Percentiles rank a stretch among this genome's conserved stretches.
These are phyloP conservation scores for Cryptococcus sp. DNA, from an alignment of 1,284 basidiomycete species.

Conservation along the genomic window DNA sequence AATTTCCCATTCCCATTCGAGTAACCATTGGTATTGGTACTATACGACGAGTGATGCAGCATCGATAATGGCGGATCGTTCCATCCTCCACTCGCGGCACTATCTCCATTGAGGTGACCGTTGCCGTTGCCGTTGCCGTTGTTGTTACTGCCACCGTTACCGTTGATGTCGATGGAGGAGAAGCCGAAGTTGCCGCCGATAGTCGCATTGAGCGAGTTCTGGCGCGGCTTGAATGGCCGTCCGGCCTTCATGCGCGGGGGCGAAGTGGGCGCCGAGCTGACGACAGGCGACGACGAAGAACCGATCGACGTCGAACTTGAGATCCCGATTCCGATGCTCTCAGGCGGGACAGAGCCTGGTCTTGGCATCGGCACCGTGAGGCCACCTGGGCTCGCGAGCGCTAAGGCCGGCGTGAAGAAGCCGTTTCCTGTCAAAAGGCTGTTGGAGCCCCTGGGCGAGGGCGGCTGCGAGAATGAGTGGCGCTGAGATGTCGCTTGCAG, in stretches of 20 bases:
- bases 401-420: too few species aligned
- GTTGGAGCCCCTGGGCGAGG: conserved; percentile 12
- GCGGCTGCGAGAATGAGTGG: conserved; percentile 13
- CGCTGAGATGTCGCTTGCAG: conserved; percentile 1
- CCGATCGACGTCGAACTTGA: not conserved
- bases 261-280: conserved; percentile 4
- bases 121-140: not conserved
- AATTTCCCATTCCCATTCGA: not conserved
- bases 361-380: conserved; percentile 4
- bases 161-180: not conserved
- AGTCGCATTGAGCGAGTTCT: conserved; percentile 14
- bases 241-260: conserved; percentile 14
- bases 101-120: not conserved
- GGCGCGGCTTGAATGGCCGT: conserved; percentile 17
- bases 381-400: not conserved
- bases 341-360: conserved; percentile 11
- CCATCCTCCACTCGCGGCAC: conserved; percentile 37
- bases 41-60: conserved; percentile 13
- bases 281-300: not conserved
- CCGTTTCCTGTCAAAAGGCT: too few species aligned
- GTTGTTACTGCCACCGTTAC: not conserved
- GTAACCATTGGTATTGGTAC: conserved; percentile 2
- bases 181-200: not conserved
- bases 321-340: not conserved
- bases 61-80: conserved; percentile 49